Evolutionary conservation across 257 asterid species (phyloP).

Genomic region (Craterostigma plantagineum): DNA sequence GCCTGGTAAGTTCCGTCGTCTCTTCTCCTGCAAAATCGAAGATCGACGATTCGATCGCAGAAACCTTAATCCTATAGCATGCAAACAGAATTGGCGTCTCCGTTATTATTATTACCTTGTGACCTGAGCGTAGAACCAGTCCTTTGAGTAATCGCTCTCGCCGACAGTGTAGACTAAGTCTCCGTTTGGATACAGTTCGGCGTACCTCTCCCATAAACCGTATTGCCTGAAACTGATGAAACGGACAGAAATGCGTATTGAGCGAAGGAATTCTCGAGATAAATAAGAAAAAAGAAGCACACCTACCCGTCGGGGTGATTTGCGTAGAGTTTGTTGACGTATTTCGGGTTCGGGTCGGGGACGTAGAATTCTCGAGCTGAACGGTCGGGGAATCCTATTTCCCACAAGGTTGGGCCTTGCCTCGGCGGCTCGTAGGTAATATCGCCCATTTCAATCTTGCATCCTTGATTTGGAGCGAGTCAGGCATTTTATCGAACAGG

Average conservation of each 20-base stretch:
- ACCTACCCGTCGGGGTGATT: constrained; percentile 44
- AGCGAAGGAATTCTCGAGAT: too few species aligned
- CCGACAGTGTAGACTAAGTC: constrained; percentile 56
- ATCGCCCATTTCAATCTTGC: constrained; percentile 28
- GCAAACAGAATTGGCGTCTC: background rate
- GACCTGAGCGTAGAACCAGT: constrained; percentile 81
- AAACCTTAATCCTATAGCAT: background rate
- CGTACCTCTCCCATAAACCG: constrained; percentile 75
- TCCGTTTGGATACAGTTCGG: constrained; percentile 43
- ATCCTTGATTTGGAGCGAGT: constrained; percentile 24
- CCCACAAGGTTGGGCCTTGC: constrained; percentile 70
- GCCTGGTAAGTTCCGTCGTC: constrained; percentile 33
- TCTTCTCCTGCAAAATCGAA: constrained; percentile 30
- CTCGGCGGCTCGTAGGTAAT: constrained; percentile 46
- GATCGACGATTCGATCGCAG: background rate
- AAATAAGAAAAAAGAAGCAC: constrained; percentile 2
- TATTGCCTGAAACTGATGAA: constrained; percentile 67
- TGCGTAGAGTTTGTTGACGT: constrained; percentile 33
- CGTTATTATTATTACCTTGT: constrained; percentile 54
- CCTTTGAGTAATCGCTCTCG: constrained; percentile 40
- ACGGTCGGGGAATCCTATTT: constrained; percentile 66
- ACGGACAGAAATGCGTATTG: too few species aligned
- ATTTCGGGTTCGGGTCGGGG: constrained; percentile 55
- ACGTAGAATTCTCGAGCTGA: constrained; percentile 46
- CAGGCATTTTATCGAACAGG: too few species aligned